Evolutionary conservation across 75 land plant species (phyloP).

Genomic region (Cunninghamia lanceolata): DNA sequence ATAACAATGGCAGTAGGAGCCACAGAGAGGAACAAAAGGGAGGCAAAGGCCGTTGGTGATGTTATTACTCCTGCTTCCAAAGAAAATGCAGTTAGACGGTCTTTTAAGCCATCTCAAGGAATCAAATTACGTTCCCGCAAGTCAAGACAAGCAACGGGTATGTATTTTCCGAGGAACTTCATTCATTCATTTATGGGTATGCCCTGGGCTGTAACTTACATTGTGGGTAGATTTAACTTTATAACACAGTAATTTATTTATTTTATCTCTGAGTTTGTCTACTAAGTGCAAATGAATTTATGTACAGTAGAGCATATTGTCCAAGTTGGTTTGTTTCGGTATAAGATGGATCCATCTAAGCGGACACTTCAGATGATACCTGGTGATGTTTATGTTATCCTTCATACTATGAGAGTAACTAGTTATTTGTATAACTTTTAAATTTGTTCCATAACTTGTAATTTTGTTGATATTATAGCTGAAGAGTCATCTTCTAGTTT

Average conservation of each 20-base stretch:
- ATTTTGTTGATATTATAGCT: constrained; percentile 5
- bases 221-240: background rate
- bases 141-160: background rate
- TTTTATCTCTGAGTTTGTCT: background rate
- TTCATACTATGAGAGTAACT: constrained; percentile 4
- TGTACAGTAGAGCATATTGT: constrained; percentile 36
- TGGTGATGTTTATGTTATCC: constrained; percentile 14
- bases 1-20: constrained; percentile 91
- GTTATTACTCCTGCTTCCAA: constrained; percentile 14
- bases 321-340: constrained; percentile 29
- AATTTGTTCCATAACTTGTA: background rate
- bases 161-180: background rate
- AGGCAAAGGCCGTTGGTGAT: constrained; percentile 27
- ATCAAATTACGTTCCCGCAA: constrained; percentile 3
- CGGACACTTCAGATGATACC: constrained; percentile 33
- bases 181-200: background rate
- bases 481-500: background rate
- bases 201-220: background rate
- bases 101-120: constrained; percentile 8
- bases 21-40: constrained; percentile 57
- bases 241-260: background rate
- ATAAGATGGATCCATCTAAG: constrained; percentile 38
- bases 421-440: background rate
- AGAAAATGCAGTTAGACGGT: constrained; percentile 10
- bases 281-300: background rate